phyloP scores from a whole-genome alignment of 2,329 filamentous ascomycete genomes.

The Aureobasidium sp. region DNA sequence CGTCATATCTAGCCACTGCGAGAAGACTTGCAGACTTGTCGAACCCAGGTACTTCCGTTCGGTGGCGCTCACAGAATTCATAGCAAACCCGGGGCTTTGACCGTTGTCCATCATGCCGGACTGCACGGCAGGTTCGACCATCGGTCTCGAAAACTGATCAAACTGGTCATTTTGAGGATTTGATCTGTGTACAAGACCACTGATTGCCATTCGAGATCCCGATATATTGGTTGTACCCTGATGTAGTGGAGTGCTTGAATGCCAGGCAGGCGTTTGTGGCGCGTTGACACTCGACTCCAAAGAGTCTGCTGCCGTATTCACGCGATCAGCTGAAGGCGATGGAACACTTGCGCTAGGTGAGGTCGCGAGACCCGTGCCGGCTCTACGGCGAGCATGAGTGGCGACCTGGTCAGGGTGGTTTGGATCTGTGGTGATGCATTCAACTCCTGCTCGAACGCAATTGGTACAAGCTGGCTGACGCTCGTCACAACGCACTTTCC shows the following conservation, averaged over 20 bases:
- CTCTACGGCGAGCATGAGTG: background rate
- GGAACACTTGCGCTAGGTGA: background rate
- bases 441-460: slow-evolving; percentile 5
- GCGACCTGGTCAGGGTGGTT: slow-evolving; percentile 1
- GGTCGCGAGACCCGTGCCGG: background rate
- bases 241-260: background rate
- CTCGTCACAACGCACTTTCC: slow-evolving; percentile 17
- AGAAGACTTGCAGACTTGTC: slow-evolving; percentile 16
- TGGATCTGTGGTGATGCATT: slow-evolving; percentile 15
- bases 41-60: slow-evolving; percentile 15
- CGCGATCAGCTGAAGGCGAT: background rate
- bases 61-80: background rate
- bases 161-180: background rate
- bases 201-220: background rate
- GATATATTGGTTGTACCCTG: background rate
- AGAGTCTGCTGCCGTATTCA: background rate
- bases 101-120: background rate
- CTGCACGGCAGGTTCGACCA: background rate
- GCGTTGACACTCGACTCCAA: background rate
- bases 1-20: slow-evolving; percentile 17
- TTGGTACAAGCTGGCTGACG: slow-evolving; percentile 15
- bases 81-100: background rate
- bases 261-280: background rate
- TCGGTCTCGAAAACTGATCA: background rate
- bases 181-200: background rate